phyloP scores from a whole-genome alignment of 2,329 filamentous ascomycete genomes.

The Hymenoscyphus linearis region DNA sequence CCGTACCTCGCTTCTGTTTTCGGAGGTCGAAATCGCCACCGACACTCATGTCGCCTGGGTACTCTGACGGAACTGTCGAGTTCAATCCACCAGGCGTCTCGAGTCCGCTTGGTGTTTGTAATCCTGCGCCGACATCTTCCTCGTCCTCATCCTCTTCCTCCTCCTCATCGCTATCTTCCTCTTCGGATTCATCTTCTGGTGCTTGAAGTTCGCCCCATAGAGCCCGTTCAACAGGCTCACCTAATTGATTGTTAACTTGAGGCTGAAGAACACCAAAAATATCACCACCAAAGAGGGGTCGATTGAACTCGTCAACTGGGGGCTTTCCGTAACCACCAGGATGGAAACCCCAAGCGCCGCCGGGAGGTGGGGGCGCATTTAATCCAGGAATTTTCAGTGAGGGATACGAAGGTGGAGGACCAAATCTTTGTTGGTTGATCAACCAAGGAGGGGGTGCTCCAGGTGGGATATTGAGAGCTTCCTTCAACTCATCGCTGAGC shows the following conservation, averaged over 20 bases:
- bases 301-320: constrained; percentile 87
- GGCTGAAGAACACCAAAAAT: constrained; percentile 76
- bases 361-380: constrained; percentile 85
- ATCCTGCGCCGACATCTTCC: constrained; percentile 57
- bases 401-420: constrained; percentile 89
- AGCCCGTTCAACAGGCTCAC: constrained; percentile 78
- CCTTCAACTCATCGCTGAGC: constrained; percentile 80
- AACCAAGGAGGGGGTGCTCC: constrained; percentile 94
- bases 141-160: constrained; percentile 62
- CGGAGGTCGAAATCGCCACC: constrained; percentile 86
- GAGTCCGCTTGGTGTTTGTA: constrained; percentile 69
- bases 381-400: constrained; percentile 92
- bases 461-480: constrained; percentile 88
- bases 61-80: constrained; percentile 77
- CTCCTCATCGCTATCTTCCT: constrained; percentile 60
- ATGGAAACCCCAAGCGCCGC: constrained; percentile 90
- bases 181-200: constrained; percentile 69
- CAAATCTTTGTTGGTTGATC: constrained; percentile 92
- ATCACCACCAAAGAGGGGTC: constrained; percentile 88
- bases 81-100: constrained; percentile 78
- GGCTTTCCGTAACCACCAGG: constrained; percentile 96
- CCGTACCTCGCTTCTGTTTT: constrained; percentile 77
- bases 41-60: constrained; percentile 68
- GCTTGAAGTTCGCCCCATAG: constrained; percentile 91
- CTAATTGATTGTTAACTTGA: constrained; percentile 55